Percentiles rank a stretch among this genome's conserved stretches.
phyloP scores from a whole-genome alignment of 345 rosid species.

The Gossypium anomalum region DNA sequence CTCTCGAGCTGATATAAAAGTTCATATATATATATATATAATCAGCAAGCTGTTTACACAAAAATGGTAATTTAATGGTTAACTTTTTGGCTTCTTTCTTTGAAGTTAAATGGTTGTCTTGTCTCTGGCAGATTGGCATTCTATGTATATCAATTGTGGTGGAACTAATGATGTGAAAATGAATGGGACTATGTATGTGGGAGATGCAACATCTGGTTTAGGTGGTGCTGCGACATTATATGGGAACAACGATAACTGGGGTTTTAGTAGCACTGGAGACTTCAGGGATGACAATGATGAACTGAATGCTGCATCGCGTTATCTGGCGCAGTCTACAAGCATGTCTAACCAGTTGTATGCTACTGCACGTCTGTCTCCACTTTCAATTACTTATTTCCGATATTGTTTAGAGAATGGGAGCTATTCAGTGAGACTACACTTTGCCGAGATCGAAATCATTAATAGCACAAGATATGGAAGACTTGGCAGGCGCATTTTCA shows the following conservation, averaged over 20 bases:
- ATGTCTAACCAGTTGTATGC: constrained; percentile 23
- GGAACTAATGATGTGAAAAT: constrained; percentile 36
- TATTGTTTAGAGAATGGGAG: constrained; percentile 40
- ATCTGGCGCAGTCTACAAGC: background rate
- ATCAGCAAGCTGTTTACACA: background rate
- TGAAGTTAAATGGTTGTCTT: constrained; percentile 1
- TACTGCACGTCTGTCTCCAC: constrained; percentile 34
- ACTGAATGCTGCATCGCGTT: constrained; percentile 15
- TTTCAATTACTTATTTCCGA: constrained; percentile 43
- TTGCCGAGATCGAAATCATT: constrained; percentile 36
- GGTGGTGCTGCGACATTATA: constrained; percentile 37
- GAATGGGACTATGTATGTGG: constrained; percentile 34
- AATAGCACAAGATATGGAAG: constrained; percentile 28
- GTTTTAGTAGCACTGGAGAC: constrained; percentile 69
- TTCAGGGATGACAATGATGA: constrained; percentile 48
- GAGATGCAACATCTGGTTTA: constrained; percentile 53
- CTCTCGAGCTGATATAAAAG: background rate
- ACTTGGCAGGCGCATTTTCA: constrained; percentile 41
- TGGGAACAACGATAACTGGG: constrained; percentile 43
- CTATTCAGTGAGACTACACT: constrained; percentile 35
- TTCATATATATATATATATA: background rate
- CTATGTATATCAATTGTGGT: constrained; percentile 49
- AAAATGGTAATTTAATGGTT: background rate
- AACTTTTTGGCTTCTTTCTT: background rate
- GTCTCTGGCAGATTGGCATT: constrained; percentile 19